phyloP scores from a whole-genome alignment of 768 basidiomycete species.

The Suillus subalutaceus region DNA sequence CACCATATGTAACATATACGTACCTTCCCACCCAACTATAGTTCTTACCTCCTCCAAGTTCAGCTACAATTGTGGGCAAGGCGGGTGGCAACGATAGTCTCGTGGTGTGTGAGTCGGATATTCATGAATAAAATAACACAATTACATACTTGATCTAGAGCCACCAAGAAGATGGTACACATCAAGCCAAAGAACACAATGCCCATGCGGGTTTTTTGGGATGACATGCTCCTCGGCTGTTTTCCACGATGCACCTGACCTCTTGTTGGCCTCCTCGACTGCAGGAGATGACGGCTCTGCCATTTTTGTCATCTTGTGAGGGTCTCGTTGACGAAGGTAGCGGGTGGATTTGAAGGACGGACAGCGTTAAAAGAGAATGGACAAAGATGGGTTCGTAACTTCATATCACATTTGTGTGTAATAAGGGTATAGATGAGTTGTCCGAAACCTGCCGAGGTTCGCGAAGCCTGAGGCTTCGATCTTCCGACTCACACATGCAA shows the following conservation, averaged over 20 bases:
- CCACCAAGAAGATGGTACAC: conserved; percentile 46
- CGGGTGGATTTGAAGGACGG: background rate
- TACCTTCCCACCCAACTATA: conserved; percentile 56
- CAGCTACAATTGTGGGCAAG: conserved; percentile 50
- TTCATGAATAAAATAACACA: background rate
- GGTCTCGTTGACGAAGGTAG: background rate
- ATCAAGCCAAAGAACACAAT: conserved; percentile 49
- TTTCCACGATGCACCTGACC: conserved; percentile 41
- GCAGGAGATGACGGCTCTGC: background rate
- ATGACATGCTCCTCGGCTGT: conserved; percentile 42
- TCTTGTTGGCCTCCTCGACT: conserved; percentile 11
- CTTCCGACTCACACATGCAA: background rate
- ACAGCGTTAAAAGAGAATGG: background rate
- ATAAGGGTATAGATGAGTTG: background rate
- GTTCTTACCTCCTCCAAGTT: conserved; percentile 45
- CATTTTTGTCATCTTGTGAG: background rate
- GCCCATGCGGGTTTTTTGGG: conserved; percentile 43
- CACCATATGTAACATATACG: conserved; percentile 2
- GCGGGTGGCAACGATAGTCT: conserved; percentile 53
- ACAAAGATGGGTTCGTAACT: background rate
- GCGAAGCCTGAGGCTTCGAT: background rate
- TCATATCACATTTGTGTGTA: background rate
- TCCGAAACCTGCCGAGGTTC: background rate
- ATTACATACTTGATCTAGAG: conserved; percentile 46
- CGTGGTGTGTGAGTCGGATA: background rate